Evolutionary conservation across 768 basidiomycete species (phyloP).

Genomic region (Kondoa subrosea): DNA sequence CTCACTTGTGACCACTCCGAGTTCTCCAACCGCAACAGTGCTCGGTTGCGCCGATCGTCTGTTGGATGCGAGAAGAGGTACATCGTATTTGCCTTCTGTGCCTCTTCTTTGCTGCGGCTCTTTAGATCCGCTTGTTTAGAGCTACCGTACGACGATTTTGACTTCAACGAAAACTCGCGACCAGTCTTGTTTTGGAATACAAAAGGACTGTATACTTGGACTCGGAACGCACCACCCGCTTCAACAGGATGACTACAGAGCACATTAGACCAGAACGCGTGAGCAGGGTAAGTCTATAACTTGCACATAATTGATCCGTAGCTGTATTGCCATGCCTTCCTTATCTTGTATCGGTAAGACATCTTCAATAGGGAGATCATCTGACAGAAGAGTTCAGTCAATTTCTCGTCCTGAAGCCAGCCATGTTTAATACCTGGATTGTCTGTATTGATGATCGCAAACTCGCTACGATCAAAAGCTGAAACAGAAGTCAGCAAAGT

Average conservation of each 20-base stretch:
- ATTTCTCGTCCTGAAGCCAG: not conserved
- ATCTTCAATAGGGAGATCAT: conserved; percentile 70
- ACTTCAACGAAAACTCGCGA: conserved; percentile 57
- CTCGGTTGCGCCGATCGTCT: conserved; percentile 62
- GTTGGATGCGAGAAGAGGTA: conserved; percentile 62
- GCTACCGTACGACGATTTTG: conserved; percentile 41
- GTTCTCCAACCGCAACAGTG: conserved; percentile 51
- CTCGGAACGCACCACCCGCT: conserved; percentile 87
- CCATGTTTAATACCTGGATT: conserved; percentile 36
- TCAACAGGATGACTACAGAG: conserved; percentile 54
- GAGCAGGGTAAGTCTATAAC: conserved; percentile 29
- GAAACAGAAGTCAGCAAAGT: conserved; percentile 13
- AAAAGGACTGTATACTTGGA: conserved; percentile 83
- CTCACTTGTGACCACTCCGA: not conserved
- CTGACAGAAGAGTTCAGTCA: conserved; percentile 25
- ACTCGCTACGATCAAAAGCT: conserved; percentile 89
- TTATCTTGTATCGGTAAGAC: conserved; percentile 55
- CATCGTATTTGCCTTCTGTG: conserved; percentile 1
- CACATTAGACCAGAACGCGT: not conserved
- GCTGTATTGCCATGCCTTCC: conserved; percentile 54
- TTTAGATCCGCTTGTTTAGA: conserved; percentile 47
- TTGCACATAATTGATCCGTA: conserved; percentile 79
- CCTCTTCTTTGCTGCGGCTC: not conserved
- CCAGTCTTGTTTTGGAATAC: conserved; percentile 84
- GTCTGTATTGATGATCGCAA: conserved; percentile 91